These are phyloP conservation scores for Camellia japonica DNA, from an alignment of 148 eudicot species.

Conservation along the genomic window DNA sequence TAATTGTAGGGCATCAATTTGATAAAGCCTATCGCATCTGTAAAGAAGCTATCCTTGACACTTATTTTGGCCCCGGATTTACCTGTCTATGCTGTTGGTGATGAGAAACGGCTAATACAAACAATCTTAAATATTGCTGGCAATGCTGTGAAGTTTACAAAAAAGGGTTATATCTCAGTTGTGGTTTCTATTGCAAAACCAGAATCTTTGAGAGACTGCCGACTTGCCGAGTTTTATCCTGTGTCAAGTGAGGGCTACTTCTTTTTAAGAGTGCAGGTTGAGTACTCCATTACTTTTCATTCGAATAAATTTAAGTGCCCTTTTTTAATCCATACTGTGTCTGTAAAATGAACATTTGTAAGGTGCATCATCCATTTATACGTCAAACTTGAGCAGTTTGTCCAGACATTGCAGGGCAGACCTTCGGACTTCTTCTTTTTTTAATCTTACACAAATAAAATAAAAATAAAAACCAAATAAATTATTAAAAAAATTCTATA, in stretches of 20 bases:
- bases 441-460: no score
- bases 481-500: no score
- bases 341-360: background rate
- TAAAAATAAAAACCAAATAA: no score
- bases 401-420: background rate
- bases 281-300: background rate
- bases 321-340: background rate
- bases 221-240: slow-evolving; percentile 52
- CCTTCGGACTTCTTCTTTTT: no score
- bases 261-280: slow-evolving; percentile 76
- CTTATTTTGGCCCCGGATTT: slow-evolving; percentile 58
- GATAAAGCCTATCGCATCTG: slow-evolving; percentile 74
- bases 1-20: slow-evolving; percentile 49
- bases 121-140: slow-evolving; percentile 69
- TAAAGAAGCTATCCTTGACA: slow-evolving; percentile 66
- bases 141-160: slow-evolving; percentile 86
- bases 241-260: slow-evolving; percentile 56
- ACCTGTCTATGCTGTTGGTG: slow-evolving; percentile 69
- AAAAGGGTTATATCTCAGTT: slow-evolving; percentile 64
- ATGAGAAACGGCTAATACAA: slow-evolving; percentile 78
- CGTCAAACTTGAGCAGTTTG: background rate
- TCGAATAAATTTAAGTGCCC: background rate
- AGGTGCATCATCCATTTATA: background rate
- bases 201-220: slow-evolving; percentile 63
- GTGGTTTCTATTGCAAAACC: slow-evolving; percentile 63